Conservation (phyloP, 257 asterid genomes). For the Leptodermis oblonga region DNA sequence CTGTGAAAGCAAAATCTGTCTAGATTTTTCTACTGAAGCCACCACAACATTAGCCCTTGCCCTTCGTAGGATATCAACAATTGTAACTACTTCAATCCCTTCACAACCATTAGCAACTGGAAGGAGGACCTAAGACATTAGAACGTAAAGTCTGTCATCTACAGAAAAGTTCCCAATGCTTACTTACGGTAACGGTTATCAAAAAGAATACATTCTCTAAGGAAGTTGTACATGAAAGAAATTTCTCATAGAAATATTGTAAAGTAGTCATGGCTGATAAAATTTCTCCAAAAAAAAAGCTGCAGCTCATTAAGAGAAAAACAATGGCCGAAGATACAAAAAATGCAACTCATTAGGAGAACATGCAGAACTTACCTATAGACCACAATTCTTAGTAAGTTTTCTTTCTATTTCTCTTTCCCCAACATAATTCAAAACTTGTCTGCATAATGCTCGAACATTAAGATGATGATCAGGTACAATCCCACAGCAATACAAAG, state of each 20-base stretch:
- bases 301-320: background rate
- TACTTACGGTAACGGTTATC: background rate
- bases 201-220: background rate
- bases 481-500: no score
- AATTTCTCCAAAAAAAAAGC: background rate
- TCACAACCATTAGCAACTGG: conserved; percentile 90
- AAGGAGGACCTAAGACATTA: conserved; percentile 61
- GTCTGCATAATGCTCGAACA: no score
- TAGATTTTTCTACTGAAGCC: conserved; percentile 73
- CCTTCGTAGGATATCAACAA: conserved; percentile 72
- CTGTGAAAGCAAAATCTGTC: conserved; percentile 47
- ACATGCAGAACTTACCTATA: conserved; percentile 36
- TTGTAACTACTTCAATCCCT: conserved; percentile 76
- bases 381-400: no score
- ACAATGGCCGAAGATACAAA: background rate
- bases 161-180: background rate
- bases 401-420: no score
- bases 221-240: background rate
- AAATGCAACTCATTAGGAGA: conserved; percentile 2
- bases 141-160: background rate
- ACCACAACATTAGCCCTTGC: conserved; percentile 67
- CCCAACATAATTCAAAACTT: no score
- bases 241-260: background rate
- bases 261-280: background rate
- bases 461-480: no score